A percentile compares a stretch with the other conserved stretches of the same genome.
phyloP scores from a whole-genome alignment of 805 yeast species.

The Yamadazyma tumulicola region DNA sequence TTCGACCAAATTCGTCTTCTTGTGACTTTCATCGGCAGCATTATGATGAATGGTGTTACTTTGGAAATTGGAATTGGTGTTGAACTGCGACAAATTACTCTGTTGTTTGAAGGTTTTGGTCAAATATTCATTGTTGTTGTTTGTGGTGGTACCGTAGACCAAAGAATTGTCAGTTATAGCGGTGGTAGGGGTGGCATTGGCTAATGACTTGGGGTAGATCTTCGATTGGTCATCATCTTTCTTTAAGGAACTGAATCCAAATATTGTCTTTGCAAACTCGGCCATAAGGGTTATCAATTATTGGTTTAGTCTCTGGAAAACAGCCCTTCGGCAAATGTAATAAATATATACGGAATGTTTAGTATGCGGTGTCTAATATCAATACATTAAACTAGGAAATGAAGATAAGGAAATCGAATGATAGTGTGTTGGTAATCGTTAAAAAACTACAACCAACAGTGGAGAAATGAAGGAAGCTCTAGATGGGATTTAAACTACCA shows the following conservation, averaged over 20 bases:
- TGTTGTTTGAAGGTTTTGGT: slow-evolving; percentile 9
- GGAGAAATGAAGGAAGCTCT: too few relatives aligned
- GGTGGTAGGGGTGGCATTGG: slow-evolving; percentile 52
- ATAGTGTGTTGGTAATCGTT: too few relatives aligned
- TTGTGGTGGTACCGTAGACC: slow-evolving; percentile 59
- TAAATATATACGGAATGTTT: too few relatives aligned
- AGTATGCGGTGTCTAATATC: too few relatives aligned
- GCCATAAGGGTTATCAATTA: too few relatives aligned
- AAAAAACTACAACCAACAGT: too few relatives aligned
- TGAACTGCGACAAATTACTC: too few relatives aligned
- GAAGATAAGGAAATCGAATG: too few relatives aligned
- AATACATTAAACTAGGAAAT: too few relatives aligned
- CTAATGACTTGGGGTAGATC: slow-evolving; percentile 32
- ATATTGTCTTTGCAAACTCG: slow-evolving; percentile 44
- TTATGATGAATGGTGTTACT: neutral
- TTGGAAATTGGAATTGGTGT: neutral
- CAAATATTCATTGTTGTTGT: slow-evolving; percentile 5
- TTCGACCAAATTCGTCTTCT: neutral
- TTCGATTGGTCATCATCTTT: slow-evolving; percentile 18
- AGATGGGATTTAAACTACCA: too few relatives aligned
- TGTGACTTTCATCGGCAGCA: neutral
- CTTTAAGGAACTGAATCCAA: slow-evolving; percentile 37
- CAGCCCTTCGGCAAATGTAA: too few relatives aligned
- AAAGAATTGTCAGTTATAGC: slow-evolving; percentile 60
- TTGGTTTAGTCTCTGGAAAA: too few relatives aligned